Evolutionary conservation across 805 yeast genomes (phyloP).

Genomic region (Candida vaughaniae): DNA sequence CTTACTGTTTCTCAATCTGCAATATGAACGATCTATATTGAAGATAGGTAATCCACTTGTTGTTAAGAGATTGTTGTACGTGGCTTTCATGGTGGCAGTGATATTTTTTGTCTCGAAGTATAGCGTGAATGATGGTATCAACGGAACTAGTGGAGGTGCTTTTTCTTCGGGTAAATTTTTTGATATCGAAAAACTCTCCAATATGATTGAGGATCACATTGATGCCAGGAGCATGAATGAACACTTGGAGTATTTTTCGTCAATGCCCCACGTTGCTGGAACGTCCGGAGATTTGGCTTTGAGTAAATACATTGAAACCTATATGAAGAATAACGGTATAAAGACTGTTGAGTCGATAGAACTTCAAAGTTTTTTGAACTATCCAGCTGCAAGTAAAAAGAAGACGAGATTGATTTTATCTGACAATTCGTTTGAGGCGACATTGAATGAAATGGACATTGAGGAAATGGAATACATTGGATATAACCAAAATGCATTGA

Average conservation of each 20-base stretch:
- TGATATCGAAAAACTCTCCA: slow-evolving; percentile 52
- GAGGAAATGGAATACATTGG: slow-evolving; percentile 44
- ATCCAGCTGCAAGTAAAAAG: slow-evolving; percentile 44
- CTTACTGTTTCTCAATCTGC: slow-evolving; percentile 37
- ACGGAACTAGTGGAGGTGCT: slow-evolving; percentile 41
- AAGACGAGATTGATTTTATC: slow-evolving; percentile 27
- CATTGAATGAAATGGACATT: slow-evolving; percentile 32
- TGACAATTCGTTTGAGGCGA: slow-evolving; percentile 39
- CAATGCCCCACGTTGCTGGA: slow-evolving; percentile 87
- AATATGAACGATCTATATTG: slow-evolving; percentile 57
- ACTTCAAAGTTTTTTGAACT: slow-evolving; percentile 60
- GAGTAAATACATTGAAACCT: slow-evolving; percentile 61
- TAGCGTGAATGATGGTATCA: slow-evolving; percentile 44
- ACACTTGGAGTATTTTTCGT: slow-evolving; percentile 67
- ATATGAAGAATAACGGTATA: slow-evolving; percentile 59
- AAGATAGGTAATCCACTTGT: slow-evolving; percentile 85
- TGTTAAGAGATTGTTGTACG: slow-evolving; percentile 72
- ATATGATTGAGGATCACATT: slow-evolving; percentile 48
- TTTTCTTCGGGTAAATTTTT: slow-evolving; percentile 58
- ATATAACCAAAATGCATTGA: slow-evolving; percentile 65
- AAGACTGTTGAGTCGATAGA: slow-evolving; percentile 48
- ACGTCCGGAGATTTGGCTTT: slow-evolving; percentile 80
- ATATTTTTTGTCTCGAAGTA: slow-evolving; percentile 59
- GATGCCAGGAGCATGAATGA: slow-evolving; percentile 60
- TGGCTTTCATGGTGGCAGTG: slow-evolving; percentile 58